phyloP scores from a whole-genome alignment of 768 basidiomycete genomes.

The Kwoniella sp. region DNA sequence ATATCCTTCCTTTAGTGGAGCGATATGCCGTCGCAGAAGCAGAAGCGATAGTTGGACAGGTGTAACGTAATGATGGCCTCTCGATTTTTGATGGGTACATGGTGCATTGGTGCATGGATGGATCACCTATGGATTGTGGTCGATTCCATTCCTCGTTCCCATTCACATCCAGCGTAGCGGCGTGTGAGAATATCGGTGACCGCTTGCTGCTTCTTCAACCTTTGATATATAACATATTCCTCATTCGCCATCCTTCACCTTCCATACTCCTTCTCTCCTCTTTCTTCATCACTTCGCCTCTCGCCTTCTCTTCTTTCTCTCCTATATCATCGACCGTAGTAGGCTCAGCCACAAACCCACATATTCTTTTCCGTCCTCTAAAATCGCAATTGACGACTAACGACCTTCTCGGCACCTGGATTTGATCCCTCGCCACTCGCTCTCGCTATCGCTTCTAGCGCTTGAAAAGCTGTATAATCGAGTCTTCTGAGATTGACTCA shows the following conservation, averaged over 20 bases:
- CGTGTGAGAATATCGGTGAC: background rate
- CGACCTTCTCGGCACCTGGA: background rate
- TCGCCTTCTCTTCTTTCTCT: conserved; percentile 2
- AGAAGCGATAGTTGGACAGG: no score
- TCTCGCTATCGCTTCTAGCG: background rate
- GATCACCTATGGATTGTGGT: conserved; percentile 3
- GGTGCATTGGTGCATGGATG: background rate
- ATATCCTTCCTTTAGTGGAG: no score
- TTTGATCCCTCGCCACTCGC: background rate
- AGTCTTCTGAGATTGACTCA: background rate
- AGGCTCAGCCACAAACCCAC: background rate
- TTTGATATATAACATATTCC: conserved; percentile 6
- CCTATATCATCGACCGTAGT: background rate
- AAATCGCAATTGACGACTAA: background rate
- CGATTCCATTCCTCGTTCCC: background rate
- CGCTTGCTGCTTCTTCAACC: background rate
- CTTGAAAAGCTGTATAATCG: no score
- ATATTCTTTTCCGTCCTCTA: background rate
- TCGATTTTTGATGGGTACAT: background rate
- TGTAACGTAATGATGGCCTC: background rate
- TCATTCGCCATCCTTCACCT: conserved; percentile 11
- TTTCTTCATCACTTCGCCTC: background rate
- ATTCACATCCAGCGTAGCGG: background rate
- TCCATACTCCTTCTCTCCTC: conserved; percentile 3
- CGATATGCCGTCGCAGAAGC: no score